phyloP scores from a whole-genome alignment of 2,329 filamentous ascomycete species.

The Beauveria bassiana region DNA sequence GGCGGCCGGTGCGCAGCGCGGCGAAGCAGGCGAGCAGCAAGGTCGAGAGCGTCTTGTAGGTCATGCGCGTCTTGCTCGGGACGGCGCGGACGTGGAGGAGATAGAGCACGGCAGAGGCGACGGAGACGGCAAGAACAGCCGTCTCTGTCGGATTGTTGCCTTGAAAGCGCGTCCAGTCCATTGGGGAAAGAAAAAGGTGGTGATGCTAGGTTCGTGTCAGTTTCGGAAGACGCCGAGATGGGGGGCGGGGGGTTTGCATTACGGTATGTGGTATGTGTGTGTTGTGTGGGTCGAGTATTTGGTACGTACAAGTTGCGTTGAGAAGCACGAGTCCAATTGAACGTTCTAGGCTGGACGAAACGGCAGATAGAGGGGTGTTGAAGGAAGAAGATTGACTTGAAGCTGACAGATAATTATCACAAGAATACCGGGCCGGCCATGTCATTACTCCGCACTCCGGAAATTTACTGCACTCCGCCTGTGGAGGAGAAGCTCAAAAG shows the following conservation, averaged over 20 bases:
- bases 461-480: neutral
- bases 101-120: slow-evolving; percentile 15
- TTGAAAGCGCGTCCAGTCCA: neutral
- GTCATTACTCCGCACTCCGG: neutral
- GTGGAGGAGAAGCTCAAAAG: neutral
- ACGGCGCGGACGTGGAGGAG: slow-evolving; percentile 13
- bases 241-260: neutral
- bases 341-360: neutral
- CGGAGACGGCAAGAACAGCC: slow-evolving; percentile 10
- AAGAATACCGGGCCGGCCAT: neutral
- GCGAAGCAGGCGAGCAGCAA: slow-evolving; percentile 21
- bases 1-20: slow-evolving; percentile 12
- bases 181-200: too few relatives aligned
- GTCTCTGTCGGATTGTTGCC: neutral
- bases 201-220: neutral
- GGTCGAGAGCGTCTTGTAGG: slow-evolving; percentile 24
- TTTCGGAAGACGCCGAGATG: neutral
- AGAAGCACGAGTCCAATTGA: neutral
- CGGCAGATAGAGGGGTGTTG: neutral
- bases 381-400: neutral
- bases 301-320: neutral
- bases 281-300: neutral
- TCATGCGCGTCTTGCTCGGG: slow-evolving; percentile 22
- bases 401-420: neutral
- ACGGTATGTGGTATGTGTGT: neutral